Evolutionary conservation across 441 rosid genomes (phyloP), one percentile per base, ranked within the genome.

Genomic region (Bocquillonia castaneifolia): DNA sequence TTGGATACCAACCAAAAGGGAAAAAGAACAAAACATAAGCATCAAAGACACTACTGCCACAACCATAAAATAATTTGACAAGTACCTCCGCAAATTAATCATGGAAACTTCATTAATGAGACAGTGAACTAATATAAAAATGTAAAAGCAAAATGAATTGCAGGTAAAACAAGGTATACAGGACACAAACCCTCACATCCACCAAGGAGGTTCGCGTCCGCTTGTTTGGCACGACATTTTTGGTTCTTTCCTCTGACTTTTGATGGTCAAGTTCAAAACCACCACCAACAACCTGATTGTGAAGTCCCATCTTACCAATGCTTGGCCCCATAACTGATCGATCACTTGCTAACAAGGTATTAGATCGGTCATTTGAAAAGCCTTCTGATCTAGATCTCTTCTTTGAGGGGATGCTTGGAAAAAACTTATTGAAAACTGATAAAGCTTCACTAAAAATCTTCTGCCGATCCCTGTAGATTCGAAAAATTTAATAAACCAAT

Each of bases 201-300:
- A 82, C 88, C 90, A 92, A 59, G 67, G 97, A 91, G 71, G 97
- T 95, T 70, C 98, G 96, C 59, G 96, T 88, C 59, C 97, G 89
- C 79, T 89, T 94, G 83, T 81, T 94, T 72, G 96, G 85, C 70
- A 88, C 86, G 67, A 74, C 73, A 78, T 72, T 82, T 75, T 86
- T 92, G 29, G 85, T 79, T 72, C 88, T 85, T 80, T 86, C 95
- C 69, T 91, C 96, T 23, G 86, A 69, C 78, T 83, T 92, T 60
- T 79, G 92, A 64, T 73, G 92, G 73, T 92, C 98, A 79, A 79
- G 80, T 72, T 91, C 98, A 84, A 86, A 85, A 79, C 82, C 76
- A 67, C 87, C 75, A 52, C 83, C 70, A 42, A 71, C 77, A 66
- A 82, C 65, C 62, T 84, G 96, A 85, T 81, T 87, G 73, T 85